Percentiles rank a stretch among this genome's conserved stretches.
Evolutionary conservation across 495 filamentous ascomycete species (phyloP).

Genomic region (Jackrogersella minutella): DNA sequence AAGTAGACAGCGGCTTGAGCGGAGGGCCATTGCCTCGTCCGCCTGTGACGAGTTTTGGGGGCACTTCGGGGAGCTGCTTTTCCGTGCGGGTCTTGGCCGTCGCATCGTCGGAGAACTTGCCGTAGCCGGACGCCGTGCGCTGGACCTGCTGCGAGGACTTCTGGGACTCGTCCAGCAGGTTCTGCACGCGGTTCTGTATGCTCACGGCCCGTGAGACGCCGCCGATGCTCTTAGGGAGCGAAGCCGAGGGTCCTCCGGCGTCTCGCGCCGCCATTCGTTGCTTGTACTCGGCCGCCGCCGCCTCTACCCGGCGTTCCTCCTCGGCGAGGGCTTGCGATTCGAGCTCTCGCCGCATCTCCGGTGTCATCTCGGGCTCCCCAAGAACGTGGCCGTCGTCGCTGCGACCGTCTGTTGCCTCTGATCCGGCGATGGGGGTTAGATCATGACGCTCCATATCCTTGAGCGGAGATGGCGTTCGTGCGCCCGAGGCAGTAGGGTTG

Average conservation of each 20-base stretch:
- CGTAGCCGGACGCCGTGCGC: constrained; percentile 88
- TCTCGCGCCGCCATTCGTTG: constrained; percentile 71
- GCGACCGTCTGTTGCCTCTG: constrained; percentile 74
- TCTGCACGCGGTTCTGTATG: constrained; percentile 91
- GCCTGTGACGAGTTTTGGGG: constrained; percentile 30
- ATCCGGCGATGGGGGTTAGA: constrained; percentile 77
- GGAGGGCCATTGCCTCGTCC: constrained; percentile 27
- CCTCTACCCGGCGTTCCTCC: constrained; percentile 92
- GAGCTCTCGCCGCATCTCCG: constrained; percentile 89
- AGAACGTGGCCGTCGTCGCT: constrained; percentile 70
- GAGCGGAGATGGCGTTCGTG: constrained; percentile 63
- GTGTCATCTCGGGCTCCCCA: constrained; percentile 73
- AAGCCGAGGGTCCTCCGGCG: constrained; percentile 51
- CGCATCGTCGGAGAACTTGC: constrained; percentile 73
- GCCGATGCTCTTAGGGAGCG: constrained; percentile 59
- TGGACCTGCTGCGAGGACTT: constrained; percentile 62
- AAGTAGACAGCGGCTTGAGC: constrained; percentile 29
- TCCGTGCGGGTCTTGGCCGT: constrained; percentile 34
- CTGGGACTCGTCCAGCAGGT: constrained; percentile 80
- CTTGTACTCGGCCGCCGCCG: constrained; percentile 90
- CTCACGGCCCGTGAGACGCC: constrained; percentile 73
- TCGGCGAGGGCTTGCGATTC: constrained; percentile 83
- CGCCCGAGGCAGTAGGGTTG: constrained; percentile 53
- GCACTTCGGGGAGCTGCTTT: constrained; percentile 35
- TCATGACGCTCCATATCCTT: constrained; percentile 61